Evolutionary conservation across 2,329 filamentous ascomycete genomes (phyloP), one percentile per base, ranked within the genome.

Genomic region (Emergomyces africanus): DNA sequence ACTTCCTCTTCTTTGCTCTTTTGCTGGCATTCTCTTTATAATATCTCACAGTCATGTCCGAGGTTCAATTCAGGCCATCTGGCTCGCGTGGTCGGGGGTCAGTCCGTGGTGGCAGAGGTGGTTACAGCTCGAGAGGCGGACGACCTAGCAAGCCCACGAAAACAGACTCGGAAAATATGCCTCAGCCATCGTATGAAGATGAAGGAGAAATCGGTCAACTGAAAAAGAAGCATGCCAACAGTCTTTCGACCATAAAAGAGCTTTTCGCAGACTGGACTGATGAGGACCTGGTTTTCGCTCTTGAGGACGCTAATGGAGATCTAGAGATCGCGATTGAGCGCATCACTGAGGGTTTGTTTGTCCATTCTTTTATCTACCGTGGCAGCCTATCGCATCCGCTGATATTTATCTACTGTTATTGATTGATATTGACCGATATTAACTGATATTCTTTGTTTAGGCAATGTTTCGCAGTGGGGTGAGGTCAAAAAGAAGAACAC

Each of bases 221-320:
- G 72, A 95, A 95, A 83, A 90, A 89, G 80, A 85, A 89, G 74
- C 94, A 95, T 72, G 83, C 87, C 69, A 78, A 79, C 69, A 89
- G 92, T 77, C 83, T 96, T 67, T 80, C 80, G 63, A 84, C 86
- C 69, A 85, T 99, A 72, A 90, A 89, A 78, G 91, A 96, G 74
- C 86, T 97, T 78, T 96, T 96, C 78, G 85, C 89, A 61, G 87
- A 90, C 75, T 97, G 92, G 94, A 92, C 90, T 67, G 89, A 96
- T 70, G 89, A 91, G 74, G 92, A 97, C 74, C 84, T 97, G 64
- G 84, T 97, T 64, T 94, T 94, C 73, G 91, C 91, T 63, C 81
- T 99, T 61, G 85, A 95, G 74, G 94, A 99, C 79, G 75, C 75
- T 53, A 72, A 78, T 61, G 77, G 77, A 62, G 75, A 78, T 63